A percentile compares a stretch with the other conserved stretches of the same genome.
phyloP scores from a whole-genome alignment of 805 yeast species.

The Candida nemodendra region DNA sequence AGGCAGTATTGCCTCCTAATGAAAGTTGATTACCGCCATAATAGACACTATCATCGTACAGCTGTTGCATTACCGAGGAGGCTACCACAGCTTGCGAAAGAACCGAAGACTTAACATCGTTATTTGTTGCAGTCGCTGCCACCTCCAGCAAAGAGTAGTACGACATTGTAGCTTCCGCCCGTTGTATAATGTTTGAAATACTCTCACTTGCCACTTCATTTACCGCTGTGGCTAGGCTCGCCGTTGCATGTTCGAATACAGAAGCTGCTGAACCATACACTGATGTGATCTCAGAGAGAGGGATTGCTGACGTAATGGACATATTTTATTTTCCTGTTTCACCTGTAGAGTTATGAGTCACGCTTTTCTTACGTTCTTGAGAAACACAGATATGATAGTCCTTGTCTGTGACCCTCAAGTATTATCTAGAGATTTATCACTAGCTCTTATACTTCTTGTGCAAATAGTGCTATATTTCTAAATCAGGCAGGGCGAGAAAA shows the following conservation, averaged over 20 bases:
- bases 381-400: too few species aligned
- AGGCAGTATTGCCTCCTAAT: conserved; percentile 57
- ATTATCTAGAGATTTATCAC: too few species aligned
- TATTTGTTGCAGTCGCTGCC: conserved; percentile 27
- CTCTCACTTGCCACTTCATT: conserved; percentile 5
- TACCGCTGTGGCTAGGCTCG: conserved; percentile 17
- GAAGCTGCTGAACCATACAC: conserved; percentile 14
- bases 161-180: conserved; percentile 28
- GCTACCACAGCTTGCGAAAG: conserved; percentile 24
- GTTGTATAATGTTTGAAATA: conserved; percentile 7
- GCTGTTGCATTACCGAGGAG: conserved; percentile 16
- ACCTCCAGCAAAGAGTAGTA: conserved; percentile 25
- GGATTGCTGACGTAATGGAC: not conserved
- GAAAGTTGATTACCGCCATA: conserved; percentile 49
- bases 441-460: too few species aligned
- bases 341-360: too few species aligned
- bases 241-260: conserved; percentile 10
- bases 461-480: too few species aligned
- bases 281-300: conserved; percentile 7
- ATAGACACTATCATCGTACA: conserved; percentile 17
- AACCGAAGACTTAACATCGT: conserved; percentile 9
- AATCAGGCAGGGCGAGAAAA: too few species aligned
- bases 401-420: too few species aligned
- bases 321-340: too few species aligned
- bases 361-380: too few species aligned